Conservation (phyloP, 2,329 filamentous ascomycete species). For the Fulvia fulva region DNA sequence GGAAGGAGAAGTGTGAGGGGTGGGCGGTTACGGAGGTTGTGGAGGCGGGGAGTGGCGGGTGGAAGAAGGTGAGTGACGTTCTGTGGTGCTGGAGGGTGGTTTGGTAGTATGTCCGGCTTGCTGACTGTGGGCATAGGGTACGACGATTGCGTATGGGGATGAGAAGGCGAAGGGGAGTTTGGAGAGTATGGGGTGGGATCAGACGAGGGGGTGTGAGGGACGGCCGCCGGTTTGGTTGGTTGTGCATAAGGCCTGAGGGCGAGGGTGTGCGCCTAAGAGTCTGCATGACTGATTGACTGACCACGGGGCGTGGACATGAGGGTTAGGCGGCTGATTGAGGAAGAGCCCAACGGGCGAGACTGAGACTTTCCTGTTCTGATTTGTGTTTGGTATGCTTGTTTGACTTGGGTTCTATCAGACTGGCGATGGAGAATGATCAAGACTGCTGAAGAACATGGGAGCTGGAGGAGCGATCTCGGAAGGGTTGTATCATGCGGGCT, state of each 20-base stretch:
- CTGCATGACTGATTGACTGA: neutral
- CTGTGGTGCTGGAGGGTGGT: neutral
- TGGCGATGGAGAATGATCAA: neutral
- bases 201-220: slow-evolving; percentile 26
- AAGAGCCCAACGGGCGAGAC: neutral
- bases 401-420: neutral
- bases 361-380: neutral
- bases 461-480: no score
- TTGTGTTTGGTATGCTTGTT: neutral
- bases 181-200: slow-evolving; percentile 32
- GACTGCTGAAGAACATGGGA: no score
- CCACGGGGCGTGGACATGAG: no score
- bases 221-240: slow-evolving; percentile 36
- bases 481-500: no score
- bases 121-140: slow-evolving; percentile 20
- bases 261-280: neutral
- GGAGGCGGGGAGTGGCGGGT: slow-evolving; percentile 30
- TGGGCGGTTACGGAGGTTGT: slow-evolving; percentile 34
- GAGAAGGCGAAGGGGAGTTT: slow-evolving; percentile 30
- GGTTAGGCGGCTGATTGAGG: no score
- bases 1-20: slow-evolving; percentile 19
- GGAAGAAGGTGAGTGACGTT: slow-evolving; percentile 27
- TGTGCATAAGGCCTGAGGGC: slow-evolving; percentile 28
- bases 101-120: neutral
- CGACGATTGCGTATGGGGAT: slow-evolving; percentile 25